A percentile compares a stretch with the other conserved stretches of the same genome.
phyloP scores from a whole-genome alignment of 768 basidiomycete genomes.

The Russula griseocarnosa region DNA sequence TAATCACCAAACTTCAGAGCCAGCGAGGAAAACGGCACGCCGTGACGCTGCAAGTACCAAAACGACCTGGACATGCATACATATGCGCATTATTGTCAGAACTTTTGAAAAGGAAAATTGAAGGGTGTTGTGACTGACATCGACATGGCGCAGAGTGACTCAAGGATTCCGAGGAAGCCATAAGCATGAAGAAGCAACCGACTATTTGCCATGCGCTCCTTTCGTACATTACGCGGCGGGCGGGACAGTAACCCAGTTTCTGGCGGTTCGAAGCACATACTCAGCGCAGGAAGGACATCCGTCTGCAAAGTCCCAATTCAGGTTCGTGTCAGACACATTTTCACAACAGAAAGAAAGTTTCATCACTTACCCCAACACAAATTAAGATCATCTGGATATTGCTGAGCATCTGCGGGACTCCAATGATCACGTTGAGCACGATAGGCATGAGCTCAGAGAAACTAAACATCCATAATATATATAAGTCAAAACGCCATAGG shows the following conservation, averaged over 20 bases:
- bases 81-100: neutral
- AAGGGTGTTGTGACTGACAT: constrained; percentile 38
- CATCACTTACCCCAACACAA: constrained; percentile 39
- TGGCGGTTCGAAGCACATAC: constrained; percentile 56
- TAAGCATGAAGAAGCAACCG: constrained; percentile 56
- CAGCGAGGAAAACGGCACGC: constrained; percentile 46
- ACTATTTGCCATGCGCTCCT: constrained; percentile 52
- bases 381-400: constrained; percentile 48
- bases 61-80: constrained; percentile 35
- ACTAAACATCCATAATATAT: constrained; percentile 29
- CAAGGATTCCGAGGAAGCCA: constrained; percentile 49
- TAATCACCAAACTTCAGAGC: constrained; percentile 47
- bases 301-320: constrained; percentile 34
- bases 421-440: constrained; percentile 45
- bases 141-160: constrained; percentile 46
- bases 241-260: constrained; percentile 54
- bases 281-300: constrained; percentile 52
- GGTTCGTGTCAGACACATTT: neutral
- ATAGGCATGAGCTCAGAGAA: constrained; percentile 64
- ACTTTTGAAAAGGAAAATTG: neutral
- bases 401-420: constrained; percentile 43
- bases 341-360: neutral
- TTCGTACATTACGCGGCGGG: constrained; percentile 53
- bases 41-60: constrained; percentile 45
- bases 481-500: neutral